phyloP scores from a whole-genome alignment of 768 basidiomycete species.

The Agaricus sinodeliciosus region DNA sequence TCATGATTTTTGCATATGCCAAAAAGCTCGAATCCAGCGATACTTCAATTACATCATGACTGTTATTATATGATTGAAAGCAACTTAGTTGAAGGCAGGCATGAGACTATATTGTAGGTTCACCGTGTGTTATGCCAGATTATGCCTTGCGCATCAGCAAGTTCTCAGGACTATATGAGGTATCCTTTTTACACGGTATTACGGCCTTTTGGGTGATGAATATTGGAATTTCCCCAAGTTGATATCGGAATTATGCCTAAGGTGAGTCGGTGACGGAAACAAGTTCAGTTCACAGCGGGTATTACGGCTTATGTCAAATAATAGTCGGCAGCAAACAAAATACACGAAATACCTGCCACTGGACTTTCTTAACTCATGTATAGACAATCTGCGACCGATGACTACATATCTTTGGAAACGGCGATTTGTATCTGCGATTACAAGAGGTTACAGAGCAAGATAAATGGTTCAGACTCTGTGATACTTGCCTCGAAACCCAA shows the following conservation, averaged over 20 bases:
- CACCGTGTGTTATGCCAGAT: too few relatives aligned
- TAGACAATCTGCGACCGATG: conserved; percentile 85
- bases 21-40: conserved; percentile 66
- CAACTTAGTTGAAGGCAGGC: conserved; percentile 82
- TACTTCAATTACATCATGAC: conserved; percentile 77
- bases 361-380: conserved; percentile 72
- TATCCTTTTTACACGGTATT: too few relatives aligned
- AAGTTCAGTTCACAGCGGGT: too few relatives aligned
- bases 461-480: not conserved
- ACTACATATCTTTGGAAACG: conserved; percentile 85
- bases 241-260: too few relatives aligned
- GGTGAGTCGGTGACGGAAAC: too few relatives aligned
- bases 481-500: conserved; percentile 22
- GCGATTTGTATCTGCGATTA: not conserved
- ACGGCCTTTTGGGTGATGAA: too few relatives aligned
- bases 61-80: conserved; percentile 97
- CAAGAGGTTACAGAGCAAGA: not conserved
- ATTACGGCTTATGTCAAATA: too few relatives aligned
- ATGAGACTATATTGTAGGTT: too few relatives aligned
- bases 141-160: too few relatives aligned
- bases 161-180: too few relatives aligned
- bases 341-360: conserved; percentile 60
- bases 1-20: conserved; percentile 36
- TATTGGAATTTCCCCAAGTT: too few relatives aligned
- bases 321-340: conserved; percentile 29